A percentile compares a stretch with the other conserved stretches of the same genome.
Evolutionary conservation across 129 eudicot genomes (phyloP).

Genomic region (Glebionis coronaria): DNA sequence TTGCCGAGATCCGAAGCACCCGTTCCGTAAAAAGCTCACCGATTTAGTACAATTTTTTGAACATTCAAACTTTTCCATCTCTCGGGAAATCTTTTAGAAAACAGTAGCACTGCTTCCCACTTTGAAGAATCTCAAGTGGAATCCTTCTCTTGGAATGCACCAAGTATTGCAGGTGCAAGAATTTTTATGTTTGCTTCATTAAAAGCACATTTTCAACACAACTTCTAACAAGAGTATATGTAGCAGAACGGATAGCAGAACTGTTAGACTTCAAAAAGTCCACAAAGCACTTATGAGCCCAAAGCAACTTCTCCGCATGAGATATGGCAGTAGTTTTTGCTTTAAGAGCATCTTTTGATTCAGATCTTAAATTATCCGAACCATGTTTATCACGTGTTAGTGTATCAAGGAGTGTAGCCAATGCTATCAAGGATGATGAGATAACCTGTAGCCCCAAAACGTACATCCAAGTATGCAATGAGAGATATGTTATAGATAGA

Average conservation of each 20-base stretch:
- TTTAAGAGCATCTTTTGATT: slow-evolving; percentile 60
- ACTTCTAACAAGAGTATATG: slow-evolving; percentile 66
- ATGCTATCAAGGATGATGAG: slow-evolving; percentile 77
- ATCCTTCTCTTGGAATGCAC: slow-evolving; percentile 76
- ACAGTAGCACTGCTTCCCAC: too few relatives aligned
- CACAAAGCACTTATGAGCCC: slow-evolving; percentile 52
- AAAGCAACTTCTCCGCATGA: slow-evolving; percentile 57
- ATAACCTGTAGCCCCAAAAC: slow-evolving; percentile 55
- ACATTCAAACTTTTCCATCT: slow-evolving; percentile 7
- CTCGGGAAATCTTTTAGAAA: too few relatives aligned
- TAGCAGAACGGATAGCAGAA: slow-evolving; percentile 66
- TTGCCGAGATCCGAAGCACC: slow-evolving; percentile 92
- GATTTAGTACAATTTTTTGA: slow-evolving; percentile 54
- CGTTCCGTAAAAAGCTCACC: slow-evolving; percentile 63
- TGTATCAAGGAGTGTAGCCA: slow-evolving; percentile 72
- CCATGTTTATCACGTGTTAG: slow-evolving; percentile 44
- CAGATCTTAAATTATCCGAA: slow-evolving; percentile 36
- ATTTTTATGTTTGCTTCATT: slow-evolving; percentile 49
- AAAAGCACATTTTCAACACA: slow-evolving; percentile 53
- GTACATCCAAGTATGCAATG: not conserved
- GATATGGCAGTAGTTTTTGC: slow-evolving; percentile 60
- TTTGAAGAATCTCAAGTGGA: slow-evolving; percentile 30
- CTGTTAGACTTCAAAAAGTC: slow-evolving; percentile 67
- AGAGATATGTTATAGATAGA: not conserved
- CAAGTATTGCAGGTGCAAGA: slow-evolving; percentile 69